A percentile compares a stretch with the other conserved stretches of the same genome.
Conservation (phyloP, 495 filamentous ascomycete species). For the Daldinia decipiens region DNA sequence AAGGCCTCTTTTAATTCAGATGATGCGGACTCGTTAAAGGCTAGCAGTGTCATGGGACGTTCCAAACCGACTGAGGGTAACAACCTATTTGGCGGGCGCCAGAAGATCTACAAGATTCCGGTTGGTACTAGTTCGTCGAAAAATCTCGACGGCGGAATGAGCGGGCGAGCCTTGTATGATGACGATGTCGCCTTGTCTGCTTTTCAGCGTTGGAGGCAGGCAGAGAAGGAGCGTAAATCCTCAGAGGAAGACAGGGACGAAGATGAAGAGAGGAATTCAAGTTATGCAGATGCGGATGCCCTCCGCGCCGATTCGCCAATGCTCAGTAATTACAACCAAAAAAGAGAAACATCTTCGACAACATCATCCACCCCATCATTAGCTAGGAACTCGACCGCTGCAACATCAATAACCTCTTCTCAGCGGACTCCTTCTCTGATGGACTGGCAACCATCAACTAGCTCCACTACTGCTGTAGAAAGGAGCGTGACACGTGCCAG, state of each 20-base stretch:
- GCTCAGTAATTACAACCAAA: conserved; percentile 70
- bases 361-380: conserved; percentile 78
- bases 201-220: conserved; percentile 74
- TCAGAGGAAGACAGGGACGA: conserved; percentile 54
- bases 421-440: conserved; percentile 65
- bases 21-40: conserved; percentile 62
- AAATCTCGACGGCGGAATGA: conserved; percentile 61
- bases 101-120: conserved; percentile 94
- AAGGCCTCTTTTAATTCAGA: conserved; percentile 70
- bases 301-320: conserved; percentile 69
- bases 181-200: conserved; percentile 82
- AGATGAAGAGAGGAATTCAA: conserved; percentile 51
- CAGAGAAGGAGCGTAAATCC: conserved; percentile 65
- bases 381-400: conserved; percentile 84
- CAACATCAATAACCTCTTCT: conserved; percentile 92
- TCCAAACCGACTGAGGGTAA: conserved; percentile 90
- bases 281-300: conserved; percentile 51
- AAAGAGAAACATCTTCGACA: conserved; percentile 87
- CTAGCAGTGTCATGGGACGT: conserved; percentile 82
- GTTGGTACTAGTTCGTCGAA: conserved; percentile 58
- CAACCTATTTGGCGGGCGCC: conserved; percentile 92
- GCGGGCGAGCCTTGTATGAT: conserved; percentile 80
- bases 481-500: conserved; percentile 71
- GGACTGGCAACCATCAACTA: conserved; percentile 55
- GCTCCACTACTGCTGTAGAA: conserved; percentile 52